Conservation (phyloP, 371 early-diverging fungal genomes). For the Syncephalastrum monosporum region DNA sequence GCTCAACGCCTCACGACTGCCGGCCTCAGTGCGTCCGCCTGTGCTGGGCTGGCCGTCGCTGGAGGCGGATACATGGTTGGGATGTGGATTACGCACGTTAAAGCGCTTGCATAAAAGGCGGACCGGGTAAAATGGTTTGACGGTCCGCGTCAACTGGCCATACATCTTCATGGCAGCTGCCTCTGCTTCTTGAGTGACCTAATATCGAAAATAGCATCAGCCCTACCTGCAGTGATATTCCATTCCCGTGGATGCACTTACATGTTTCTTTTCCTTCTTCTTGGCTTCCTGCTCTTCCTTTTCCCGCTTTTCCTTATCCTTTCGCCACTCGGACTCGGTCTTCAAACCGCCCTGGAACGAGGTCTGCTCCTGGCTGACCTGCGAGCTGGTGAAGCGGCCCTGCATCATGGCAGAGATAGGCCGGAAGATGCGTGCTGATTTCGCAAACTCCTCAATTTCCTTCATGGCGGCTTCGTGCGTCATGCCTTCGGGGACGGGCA, state of each 20-base stretch:
- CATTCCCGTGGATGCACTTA: constrained; percentile 7
- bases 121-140: constrained; percentile 63
- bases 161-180: constrained; percentile 76
- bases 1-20: constrained; percentile 51
- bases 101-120: constrained; percentile 82
- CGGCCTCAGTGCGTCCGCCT: constrained; percentile 31
- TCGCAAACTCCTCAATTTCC: constrained; percentile 78
- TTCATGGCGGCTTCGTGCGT: constrained; percentile 58
- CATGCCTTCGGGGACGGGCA: constrained; percentile 52
- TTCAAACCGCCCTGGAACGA: constrained; percentile 55
- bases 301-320: constrained; percentile 33
- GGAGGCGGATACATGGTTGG: constrained; percentile 43
- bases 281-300: constrained; percentile 14
- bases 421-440: constrained; percentile 80
- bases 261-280: constrained; percentile 12
- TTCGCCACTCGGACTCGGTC: constrained; percentile 43
- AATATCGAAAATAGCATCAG: background rate
- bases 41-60: constrained; percentile 12
- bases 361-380: constrained; percentile 25
- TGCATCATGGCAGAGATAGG: constrained; percentile 80
- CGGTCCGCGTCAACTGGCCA: constrained; percentile 70
- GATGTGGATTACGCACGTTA: constrained; percentile 77
- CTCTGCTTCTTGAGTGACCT: constrained; percentile 58
- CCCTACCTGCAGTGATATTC: background rate
- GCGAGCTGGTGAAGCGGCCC: constrained; percentile 72